Percentiles rank a stretch among this genome's conserved stretches.
Evolutionary conservation across 2,329 filamentous ascomycete species (phyloP).

Genomic region (Dothistroma pini): DNA sequence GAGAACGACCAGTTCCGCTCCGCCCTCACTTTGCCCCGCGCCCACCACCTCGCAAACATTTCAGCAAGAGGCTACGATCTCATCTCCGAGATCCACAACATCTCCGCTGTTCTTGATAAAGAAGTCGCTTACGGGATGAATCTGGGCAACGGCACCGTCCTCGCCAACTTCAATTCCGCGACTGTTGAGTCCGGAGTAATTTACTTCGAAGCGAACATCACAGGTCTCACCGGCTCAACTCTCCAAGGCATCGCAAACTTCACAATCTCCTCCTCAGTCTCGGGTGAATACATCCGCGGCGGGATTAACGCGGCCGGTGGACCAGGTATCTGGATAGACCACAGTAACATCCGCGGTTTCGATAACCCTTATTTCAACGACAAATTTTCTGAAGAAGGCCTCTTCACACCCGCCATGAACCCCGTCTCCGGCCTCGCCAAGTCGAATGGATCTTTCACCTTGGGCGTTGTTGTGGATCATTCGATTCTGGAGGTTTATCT

Average conservation of each 20-base stretch:
- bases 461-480: conserved; percentile 53
- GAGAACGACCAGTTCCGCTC: conserved; percentile 51
- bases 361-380: conserved; percentile 55
- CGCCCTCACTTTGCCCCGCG: conserved; percentile 51
- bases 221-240: conserved; percentile 35
- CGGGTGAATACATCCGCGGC: conserved; percentile 49
- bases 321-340: conserved; percentile 46
- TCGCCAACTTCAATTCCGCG: conserved; percentile 56
- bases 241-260: conserved; percentile 47
- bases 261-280: conserved; percentile 50
- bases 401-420: conserved; percentile 20
- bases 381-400: conserved; percentile 44
- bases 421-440: conserved; percentile 30
- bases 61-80: conserved; percentile 52
- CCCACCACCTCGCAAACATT: conserved; percentile 51
- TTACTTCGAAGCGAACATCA: conserved; percentile 54
- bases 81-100: conserved; percentile 49
- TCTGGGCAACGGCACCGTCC: conserved; percentile 48
- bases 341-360: conserved; percentile 49
- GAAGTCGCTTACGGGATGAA: conserved; percentile 44
- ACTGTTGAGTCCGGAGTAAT: conserved; percentile 50
- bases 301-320: conserved; percentile 48
- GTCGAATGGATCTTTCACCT: not conserved
- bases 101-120: conserved; percentile 46
- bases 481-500: conserved; percentile 55